Base-by-base conservation (phyloP, 257 asterid species). In the Gynochthodes officinalis region DNA sequence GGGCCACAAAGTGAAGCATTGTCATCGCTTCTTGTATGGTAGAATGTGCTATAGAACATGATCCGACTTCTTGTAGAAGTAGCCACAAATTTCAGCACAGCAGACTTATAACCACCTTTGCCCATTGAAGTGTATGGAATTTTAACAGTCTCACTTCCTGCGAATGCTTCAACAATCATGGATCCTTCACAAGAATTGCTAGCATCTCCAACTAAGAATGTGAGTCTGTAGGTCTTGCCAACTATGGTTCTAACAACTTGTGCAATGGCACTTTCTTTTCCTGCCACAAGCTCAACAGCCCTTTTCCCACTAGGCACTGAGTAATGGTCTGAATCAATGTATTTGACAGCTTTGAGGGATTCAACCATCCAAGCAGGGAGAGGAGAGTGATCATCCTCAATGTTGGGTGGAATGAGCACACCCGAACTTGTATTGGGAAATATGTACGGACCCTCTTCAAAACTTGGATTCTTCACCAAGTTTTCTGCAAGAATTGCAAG, bases 321-420 rank as follows among this genome's bases (percentile, higher is more conserved):
- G 84, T 89, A 94, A 28, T 94, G 99, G 21, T 87, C 95, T 0
- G 95, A 64, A 52, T 94, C 97, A 1, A 94, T 82, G 92, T 91
- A 94, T 67, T 91, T 94, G 0, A 94, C 93, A 9, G 99, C 97
- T 61, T 91, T 94, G 54, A 91, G 87, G 48, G 99, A 94, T 59
- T 91, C 97, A 60, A 94, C 89, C 95, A 92, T 94, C 99, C 99
- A 94, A 12, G 89, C 97, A 2, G 99, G 99, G n/a, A 94, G 76
- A 0, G 99, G 90, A 7, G 97, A 91, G 86, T 94, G 87, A 60
- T 89, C 96, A 33, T 94, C 99, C 73, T 94, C 99, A 18, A 92
- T 91, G 83, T 88, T 87, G 0, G 97, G 99, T 7, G 99, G 99
- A 77, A 91, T 79, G 0, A 94, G 95, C n/a, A 89, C 96, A 13